These are phyloP conservation scores for Fusarium sarcochroum DNA, from an alignment of 2,329 filamentous ascomycete genomes.

Conservation along the genomic window DNA sequence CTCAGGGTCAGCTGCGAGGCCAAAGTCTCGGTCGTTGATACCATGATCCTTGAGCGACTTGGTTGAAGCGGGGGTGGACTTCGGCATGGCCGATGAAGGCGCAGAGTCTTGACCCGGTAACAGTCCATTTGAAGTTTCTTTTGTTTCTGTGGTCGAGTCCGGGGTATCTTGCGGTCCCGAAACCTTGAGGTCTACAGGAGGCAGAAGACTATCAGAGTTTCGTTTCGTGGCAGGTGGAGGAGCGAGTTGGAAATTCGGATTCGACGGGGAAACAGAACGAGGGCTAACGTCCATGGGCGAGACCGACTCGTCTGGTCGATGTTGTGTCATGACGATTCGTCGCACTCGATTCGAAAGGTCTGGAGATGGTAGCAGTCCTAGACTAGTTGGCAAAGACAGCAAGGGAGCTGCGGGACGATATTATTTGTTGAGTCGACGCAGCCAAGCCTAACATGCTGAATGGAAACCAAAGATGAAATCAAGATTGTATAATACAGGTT, in stretches of 20 bases:
- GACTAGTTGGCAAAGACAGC: constrained; percentile 24
- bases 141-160: constrained; percentile 30
- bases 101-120: constrained; percentile 20
- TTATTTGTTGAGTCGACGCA: constrained; percentile 34
- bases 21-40: constrained; percentile 42
- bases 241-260: constrained; percentile 32
- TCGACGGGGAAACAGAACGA: constrained; percentile 42
- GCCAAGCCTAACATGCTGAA: constrained; percentile 45
- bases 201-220: constrained; percentile 40
- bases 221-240: constrained; percentile 29
- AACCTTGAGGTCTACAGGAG: constrained; percentile 40
- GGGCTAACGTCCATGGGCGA: constrained; percentile 41
- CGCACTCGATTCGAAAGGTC: constrained; percentile 20
- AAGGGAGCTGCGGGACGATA: constrained; percentile 10
- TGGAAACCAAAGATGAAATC: constrained; percentile 9
- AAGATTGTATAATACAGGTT: constrained; percentile 11
- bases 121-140: constrained; percentile 19
- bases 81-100: constrained; percentile 35
- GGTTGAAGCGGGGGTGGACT: constrained; percentile 42
- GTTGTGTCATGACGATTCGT: constrained; percentile 42
- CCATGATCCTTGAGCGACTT: constrained; percentile 43
- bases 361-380: constrained; percentile 10
- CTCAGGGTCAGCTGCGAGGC: constrained; percentile 21
- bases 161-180: constrained; percentile 6
- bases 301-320: constrained; percentile 39